Conservation (phyloP, 1,284 basidiomycete species). For the Puccinia novopanici region DNA sequence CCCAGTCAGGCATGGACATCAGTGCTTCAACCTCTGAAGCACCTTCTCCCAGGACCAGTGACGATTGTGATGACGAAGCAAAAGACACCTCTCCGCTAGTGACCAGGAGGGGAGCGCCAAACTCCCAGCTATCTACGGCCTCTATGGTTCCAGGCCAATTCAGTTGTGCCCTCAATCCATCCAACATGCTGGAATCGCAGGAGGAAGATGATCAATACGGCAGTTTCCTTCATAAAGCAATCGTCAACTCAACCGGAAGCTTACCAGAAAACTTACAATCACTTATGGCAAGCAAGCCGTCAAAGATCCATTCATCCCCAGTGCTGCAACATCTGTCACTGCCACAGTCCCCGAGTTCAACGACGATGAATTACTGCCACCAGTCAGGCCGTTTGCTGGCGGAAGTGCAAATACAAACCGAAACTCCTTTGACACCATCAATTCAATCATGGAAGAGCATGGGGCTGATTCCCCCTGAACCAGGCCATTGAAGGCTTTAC, state of each 20-base stretch:
- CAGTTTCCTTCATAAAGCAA: slow-evolving; percentile 48
- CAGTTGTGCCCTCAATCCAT: slow-evolving; percentile 29
- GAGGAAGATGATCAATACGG: slow-evolving; percentile 48
- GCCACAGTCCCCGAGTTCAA: not conserved
- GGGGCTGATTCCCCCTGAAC: slow-evolving; percentile 74
- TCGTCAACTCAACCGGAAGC: slow-evolving; percentile 40
- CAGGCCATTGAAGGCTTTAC: slow-evolving; percentile 87
- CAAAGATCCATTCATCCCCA: slow-evolving; percentile 46
- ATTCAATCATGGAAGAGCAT: slow-evolving; percentile 85
- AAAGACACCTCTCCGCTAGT: slow-evolving; percentile 11
- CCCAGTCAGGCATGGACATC: not conserved
- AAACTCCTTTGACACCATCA: slow-evolving; percentile 77
- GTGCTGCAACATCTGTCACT: not conserved
- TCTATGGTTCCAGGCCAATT: slow-evolving; percentile 24
- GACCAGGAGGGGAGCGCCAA: not conserved
- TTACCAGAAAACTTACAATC: slow-evolving; percentile 45
- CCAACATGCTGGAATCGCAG: not conserved
- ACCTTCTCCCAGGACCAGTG: not conserved
- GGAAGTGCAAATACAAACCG: not conserved
- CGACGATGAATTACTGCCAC: slow-evolving; percentile 45
- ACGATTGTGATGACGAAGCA: not conserved
- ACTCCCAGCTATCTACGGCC: not conserved
- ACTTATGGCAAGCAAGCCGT: slow-evolving; percentile 47
- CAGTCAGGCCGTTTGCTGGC: slow-evolving; percentile 41
- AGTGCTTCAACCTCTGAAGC: not conserved